Evolutionary conservation across 352 stramenopile species (phyloP), one percentile per base, ranked within the genome.

Genomic region (Aphanomyces invadans): DNA sequence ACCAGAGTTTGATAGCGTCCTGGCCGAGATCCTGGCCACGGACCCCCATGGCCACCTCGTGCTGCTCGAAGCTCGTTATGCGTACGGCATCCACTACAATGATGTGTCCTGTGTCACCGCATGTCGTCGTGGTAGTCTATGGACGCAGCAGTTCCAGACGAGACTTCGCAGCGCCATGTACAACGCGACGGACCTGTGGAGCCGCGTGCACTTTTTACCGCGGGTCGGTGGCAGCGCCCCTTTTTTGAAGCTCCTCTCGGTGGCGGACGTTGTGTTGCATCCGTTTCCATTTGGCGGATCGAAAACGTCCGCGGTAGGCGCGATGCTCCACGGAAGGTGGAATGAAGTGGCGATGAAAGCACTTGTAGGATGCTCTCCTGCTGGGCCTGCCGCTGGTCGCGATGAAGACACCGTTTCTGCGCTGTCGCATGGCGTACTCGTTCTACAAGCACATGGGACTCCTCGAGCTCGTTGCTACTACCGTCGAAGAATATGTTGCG

Each of bases 211-310:
- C 42, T 74, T 77, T 23, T 23, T 74, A 15, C 59, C 62, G n/a
- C 69, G 74, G 9, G 65, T 71, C 1, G 56, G 62, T 19, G 70
- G 60, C 26, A 63, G 49, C 21, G 60, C 75, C 21, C 42, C 56
- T 15, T 84, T 75, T 52, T 52, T 74, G 26, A 32, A 52, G 17
- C 51, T 79, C 2, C 46, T 85, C 11, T 29, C 55, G 11, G 38
- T 66, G 10, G 31, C 49, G 3, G 68, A 79, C 62, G 57, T 82
- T 11, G 45, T 84, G 3, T 25, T 85, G 25, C 77, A 85, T 65
- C 77, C 77, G 2, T 85, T 82, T 54, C 77, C 77, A 23, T 85
- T 85, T 71, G 77, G 74, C 25, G 77, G 77, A 11, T 76, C 70
- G 39, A 69, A 73, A 38, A 85, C 77, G 19, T 81, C 77, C 4